These are phyloP conservation scores for Gymnopus androsaceus DNA, from an alignment of 1,284 basidiomycete genomes.

Conservation along the genomic window DNA sequence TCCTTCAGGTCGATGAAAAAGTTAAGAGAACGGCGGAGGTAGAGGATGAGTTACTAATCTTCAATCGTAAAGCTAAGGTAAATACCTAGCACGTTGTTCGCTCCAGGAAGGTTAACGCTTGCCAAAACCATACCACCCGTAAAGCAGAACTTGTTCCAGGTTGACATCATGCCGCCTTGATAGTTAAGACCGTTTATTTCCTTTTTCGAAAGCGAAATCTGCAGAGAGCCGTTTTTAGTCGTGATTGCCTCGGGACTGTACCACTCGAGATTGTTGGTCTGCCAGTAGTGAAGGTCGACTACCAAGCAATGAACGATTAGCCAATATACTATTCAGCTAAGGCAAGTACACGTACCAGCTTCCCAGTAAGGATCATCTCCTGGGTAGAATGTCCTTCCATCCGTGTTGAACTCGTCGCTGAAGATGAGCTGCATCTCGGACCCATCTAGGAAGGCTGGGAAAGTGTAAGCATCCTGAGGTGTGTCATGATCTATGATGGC, in stretches of 20 bases:
- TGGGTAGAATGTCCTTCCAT: constrained; percentile 70
- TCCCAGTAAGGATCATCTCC: constrained; percentile 70
- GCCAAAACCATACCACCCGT: constrained; percentile 63
- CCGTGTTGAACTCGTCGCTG: constrained; percentile 79
- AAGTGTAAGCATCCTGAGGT: constrained; percentile 52
- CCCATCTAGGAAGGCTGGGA: constrained; percentile 51
- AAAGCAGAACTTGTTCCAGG: constrained; percentile 67
- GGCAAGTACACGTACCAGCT: constrained; percentile 69
- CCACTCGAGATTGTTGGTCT: constrained; percentile 66
- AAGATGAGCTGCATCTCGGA: constrained; percentile 51
- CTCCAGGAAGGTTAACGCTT: constrained; percentile 66
- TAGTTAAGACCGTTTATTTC: constrained; percentile 53
- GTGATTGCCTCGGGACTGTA: constrained; percentile 59
- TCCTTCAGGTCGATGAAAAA: neutral
- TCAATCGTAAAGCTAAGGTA: no score
- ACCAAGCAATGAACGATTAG: neutral
- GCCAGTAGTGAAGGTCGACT: constrained; percentile 63
- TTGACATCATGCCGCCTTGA: constrained; percentile 40
- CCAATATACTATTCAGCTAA: constrained; percentile 46
- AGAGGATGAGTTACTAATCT: no score
- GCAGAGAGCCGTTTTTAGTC: constrained; percentile 54
- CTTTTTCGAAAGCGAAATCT: constrained; percentile 51
- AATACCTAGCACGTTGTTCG: constrained; percentile 51
- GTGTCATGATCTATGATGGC: constrained; percentile 69
- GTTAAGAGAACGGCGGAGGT: no score